Base-by-base conservation (phyloP, 208 protist genomes). In the Crithidia expoeki region DNA sequence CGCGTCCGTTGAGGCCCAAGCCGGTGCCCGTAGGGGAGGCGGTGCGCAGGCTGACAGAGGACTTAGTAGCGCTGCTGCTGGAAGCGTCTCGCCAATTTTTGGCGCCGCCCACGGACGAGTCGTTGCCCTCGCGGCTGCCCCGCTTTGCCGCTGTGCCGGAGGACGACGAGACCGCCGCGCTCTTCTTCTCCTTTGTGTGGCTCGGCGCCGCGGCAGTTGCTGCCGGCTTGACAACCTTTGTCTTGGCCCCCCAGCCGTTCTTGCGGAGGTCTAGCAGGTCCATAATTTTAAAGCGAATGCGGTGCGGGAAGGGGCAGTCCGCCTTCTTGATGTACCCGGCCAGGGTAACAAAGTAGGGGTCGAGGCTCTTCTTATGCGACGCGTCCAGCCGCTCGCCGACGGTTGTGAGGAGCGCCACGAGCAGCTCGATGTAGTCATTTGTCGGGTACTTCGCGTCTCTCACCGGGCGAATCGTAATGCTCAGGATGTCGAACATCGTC, bases 261-360 rank as follows among this genome's bases (percentile, higher is more conserved):
- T 76, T 76, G 47, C 89, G 89, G n/a, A 96, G 81, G 51, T 96
- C 92, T 28, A 94, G 74, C 27, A 96, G 67, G 76, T 96, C 85
- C 71, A 94, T 84, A 30, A 96, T 90, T 74, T 93, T 94, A 70
- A 96, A 96, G 56, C 81, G 78, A 38, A 96, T 96, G 63, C 92
- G 89, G 19, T 72, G 79, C 2, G 88, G 81, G 67, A 93, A 96
- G 19, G 82, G 74, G 67, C 78, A 72, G 68, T 88, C 69, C 19
- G 75, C 23, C 10, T 77, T 71, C 69, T 92, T 84, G 30, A 88
- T 56, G 42, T 81, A 58, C 44, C 68, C 49, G 32, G 83, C 78
- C 25, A 94, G 74, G 10, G 81, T 40, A 36, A 60, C 75, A 62
- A 94, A 93, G 73, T 88, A 83, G 19, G 42, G 12, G 64, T 94